These are phyloP conservation scores for Hericium alpestre DNA, from an alignment of 768 basidiomycete genomes.

Conservation along the genomic window DNA sequence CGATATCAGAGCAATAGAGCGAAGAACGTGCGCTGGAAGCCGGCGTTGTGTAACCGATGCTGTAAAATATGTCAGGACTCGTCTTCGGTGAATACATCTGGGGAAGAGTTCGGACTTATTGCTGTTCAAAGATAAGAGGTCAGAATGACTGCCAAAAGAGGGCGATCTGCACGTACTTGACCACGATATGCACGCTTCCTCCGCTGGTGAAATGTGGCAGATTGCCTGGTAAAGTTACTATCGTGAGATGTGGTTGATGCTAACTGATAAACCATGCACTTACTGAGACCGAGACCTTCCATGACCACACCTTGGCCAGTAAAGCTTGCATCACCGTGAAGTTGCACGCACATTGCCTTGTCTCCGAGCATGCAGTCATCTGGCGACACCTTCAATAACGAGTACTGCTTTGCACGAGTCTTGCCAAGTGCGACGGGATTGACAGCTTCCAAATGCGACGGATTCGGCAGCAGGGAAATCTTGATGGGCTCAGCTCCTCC, in stretches of 20 bases:
- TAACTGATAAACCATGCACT: conserved; percentile 15
- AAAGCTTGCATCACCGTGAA: conserved; percentile 90
- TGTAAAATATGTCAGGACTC: conserved; percentile 18
- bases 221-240: conserved; percentile 38
- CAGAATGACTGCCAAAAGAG: neutral
- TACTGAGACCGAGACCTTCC: conserved; percentile 78
- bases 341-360: conserved; percentile 77
- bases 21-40: conserved; percentile 77
- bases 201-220: conserved; percentile 88
- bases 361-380: conserved; percentile 40
- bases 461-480: conserved; percentile 71
- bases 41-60: conserved; percentile 88
- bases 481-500: conserved; percentile 43
- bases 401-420: conserved; percentile 83
- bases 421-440: conserved; percentile 84
- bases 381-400: conserved; percentile 54
- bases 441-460: conserved; percentile 78
- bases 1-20: conserved; percentile 78
- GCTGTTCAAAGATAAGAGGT: conserved; percentile 6
- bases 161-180: conserved; percentile 52
- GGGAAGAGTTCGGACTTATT: conserved; percentile 18
- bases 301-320: conserved; percentile 85
- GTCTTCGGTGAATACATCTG: neutral
- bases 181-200: conserved; percentile 83
- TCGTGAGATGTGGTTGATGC: too few species aligned